Conservation (phyloP, 352 stramenopile species). For the Phytophthora sojae region DNA sequence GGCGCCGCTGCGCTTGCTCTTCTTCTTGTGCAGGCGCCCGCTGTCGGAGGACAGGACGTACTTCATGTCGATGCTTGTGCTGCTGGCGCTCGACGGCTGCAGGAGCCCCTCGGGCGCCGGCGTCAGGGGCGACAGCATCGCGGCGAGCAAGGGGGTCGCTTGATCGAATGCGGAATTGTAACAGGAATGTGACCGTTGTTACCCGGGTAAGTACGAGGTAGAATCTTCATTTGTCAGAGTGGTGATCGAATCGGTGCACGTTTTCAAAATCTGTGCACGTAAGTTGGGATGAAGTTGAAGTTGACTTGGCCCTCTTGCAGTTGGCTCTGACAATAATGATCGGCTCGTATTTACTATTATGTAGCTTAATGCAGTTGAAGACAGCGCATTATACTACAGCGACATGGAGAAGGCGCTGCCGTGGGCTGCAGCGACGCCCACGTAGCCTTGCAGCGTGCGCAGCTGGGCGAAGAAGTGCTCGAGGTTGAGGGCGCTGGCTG, state of each 20-base stretch:
- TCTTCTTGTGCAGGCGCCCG: slow-evolving; percentile 20
- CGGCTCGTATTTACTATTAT: too few relatives aligned
- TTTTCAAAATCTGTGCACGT: too few relatives aligned
- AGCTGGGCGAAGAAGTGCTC: slow-evolving; percentile 73
- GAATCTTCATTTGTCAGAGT: too few relatives aligned
- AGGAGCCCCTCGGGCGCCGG: slow-evolving; percentile 26
- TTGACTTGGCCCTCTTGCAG: slow-evolving; percentile 6
- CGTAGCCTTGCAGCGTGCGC: slow-evolving; percentile 58
- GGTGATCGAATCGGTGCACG: too few relatives aligned
- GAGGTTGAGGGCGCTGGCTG: slow-evolving; percentile 35
- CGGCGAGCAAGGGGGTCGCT: neutral
- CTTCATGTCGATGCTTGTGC: slow-evolving; percentile 43
- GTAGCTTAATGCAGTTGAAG: too few relatives aligned
- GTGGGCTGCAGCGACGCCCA: slow-evolving; percentile 44
- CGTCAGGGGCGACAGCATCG: slow-evolving; percentile 32
- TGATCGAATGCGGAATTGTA: too few relatives aligned
- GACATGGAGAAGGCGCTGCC: slow-evolving; percentile 49
- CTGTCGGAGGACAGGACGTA: slow-evolving; percentile 13
- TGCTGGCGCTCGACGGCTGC: slow-evolving; percentile 27
- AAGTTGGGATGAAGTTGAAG: slow-evolving; percentile 1
- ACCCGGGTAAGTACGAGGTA: slow-evolving; percentile 17
- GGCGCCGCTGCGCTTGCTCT: slow-evolving; percentile 10
- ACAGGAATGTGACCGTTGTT: slow-evolving; percentile 3
- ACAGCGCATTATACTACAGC: slow-evolving; percentile 16
- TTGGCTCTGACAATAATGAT: neutral